Evolutionary conservation across 768 basidiomycete species (phyloP).

Genomic region (Rhizopogon vesiculosus): DNA sequence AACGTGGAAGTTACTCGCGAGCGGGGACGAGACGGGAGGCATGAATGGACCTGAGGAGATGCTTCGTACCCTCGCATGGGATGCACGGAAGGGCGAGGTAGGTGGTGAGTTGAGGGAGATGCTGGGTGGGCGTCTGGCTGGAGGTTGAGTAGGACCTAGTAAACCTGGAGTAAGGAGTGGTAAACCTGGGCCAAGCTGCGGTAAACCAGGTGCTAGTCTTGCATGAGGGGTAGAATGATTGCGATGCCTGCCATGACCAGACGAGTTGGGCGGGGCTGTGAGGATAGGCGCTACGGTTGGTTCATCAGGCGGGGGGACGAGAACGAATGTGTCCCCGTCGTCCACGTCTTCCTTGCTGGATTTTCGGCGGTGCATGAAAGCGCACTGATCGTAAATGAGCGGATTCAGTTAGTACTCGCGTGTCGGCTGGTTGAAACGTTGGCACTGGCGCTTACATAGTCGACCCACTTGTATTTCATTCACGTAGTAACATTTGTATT

Average conservation of each 20-base stretch:
- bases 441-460: no score
- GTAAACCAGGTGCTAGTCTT: conserved; percentile 12
- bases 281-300: conserved; percentile 5
- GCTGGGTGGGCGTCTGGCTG: conserved; percentile 19
- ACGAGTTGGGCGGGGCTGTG: conserved; percentile 12
- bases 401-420: no score
- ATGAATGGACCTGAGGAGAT: conserved; percentile 27
- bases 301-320: background rate
- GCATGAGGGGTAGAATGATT: conserved; percentile 21
- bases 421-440: no score
- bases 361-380: conserved; percentile 36
- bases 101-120: conserved; percentile 21
- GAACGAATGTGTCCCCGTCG: conserved; percentile 12
- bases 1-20: conserved; percentile 23
- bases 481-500: no score
- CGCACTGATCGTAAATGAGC: background rate
- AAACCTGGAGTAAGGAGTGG: conserved; percentile 2
- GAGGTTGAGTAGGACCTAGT: background rate
- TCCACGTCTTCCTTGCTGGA: conserved; percentile 37
- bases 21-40: conserved; percentile 23
- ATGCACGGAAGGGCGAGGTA: conserved; percentile 26
- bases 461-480: no score
- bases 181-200: conserved; percentile 21
- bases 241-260: conserved; percentile 14
- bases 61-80: conserved; percentile 28